A percentile compares a stretch with the other conserved stretches of the same genome.
Conservation (phyloP, 331 rosid species). For the Malus hybrid region DNA sequence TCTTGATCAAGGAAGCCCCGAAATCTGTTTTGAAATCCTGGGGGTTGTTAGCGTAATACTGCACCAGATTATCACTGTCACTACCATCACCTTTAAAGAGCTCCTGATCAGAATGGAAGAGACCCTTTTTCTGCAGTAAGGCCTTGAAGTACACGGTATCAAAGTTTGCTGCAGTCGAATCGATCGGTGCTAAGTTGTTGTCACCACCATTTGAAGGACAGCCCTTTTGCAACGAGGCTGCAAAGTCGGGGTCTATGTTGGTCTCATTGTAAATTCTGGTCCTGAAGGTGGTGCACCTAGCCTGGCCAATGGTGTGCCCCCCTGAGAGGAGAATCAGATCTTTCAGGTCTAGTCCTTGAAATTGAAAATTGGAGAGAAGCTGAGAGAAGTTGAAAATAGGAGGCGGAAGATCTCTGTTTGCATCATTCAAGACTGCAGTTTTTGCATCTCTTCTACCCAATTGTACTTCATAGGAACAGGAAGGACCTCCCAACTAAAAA, state of each 20-base stretch:
- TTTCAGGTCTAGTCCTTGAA: slow-evolving; percentile 36
- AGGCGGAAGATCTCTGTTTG: slow-evolving; percentile 37
- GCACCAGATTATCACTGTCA: slow-evolving; percentile 38
- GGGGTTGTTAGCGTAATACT: slow-evolving; percentile 16
- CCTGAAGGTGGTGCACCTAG: slow-evolving; percentile 28
- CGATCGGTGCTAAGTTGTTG: slow-evolving; percentile 15
- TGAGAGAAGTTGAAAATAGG: slow-evolving; percentile 29
- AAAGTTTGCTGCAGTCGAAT: slow-evolving; percentile 13
- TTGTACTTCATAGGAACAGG: slow-evolving; percentile 14
- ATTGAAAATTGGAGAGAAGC: slow-evolving; percentile 33
- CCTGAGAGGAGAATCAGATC: slow-evolving; percentile 46
- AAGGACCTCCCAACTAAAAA: slow-evolving; percentile 38
- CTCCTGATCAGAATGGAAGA: slow-evolving; percentile 56
- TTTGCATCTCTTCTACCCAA: slow-evolving; percentile 56
- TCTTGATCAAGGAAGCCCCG: slow-evolving; percentile 50
- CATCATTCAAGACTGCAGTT: slow-evolving; percentile 33
- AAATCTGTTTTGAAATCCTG: slow-evolving; percentile 32
- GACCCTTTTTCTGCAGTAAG: slow-evolving; percentile 30
- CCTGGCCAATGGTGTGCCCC: slow-evolving; percentile 40
- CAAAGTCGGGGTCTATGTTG: slow-evolving; percentile 31
- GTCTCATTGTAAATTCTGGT: slow-evolving; percentile 38
- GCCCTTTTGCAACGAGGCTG: slow-evolving; percentile 5
- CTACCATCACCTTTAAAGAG: slow-evolving; percentile 42
- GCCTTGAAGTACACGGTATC: slow-evolving; percentile 33
- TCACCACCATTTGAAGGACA: slow-evolving; percentile 33